Evolutionary conservation across 192 early-diverging fungal species (phyloP).

Genomic region (Backusella westeae): DNA sequence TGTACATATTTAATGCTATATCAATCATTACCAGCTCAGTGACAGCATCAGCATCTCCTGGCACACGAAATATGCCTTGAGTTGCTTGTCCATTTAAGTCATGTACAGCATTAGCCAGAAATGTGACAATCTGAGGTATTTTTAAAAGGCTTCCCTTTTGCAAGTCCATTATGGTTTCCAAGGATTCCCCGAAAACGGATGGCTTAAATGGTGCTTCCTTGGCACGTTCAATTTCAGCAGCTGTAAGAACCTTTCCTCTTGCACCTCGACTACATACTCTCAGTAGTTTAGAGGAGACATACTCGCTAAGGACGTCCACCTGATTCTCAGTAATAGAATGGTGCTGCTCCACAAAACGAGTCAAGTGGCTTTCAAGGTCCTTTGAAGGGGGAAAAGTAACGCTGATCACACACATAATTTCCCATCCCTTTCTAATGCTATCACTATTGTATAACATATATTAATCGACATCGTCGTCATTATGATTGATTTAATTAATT

Average conservation of each 20-base stretch:
- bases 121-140: constrained; percentile 81
- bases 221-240: constrained; percentile 70
- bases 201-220: constrained; percentile 81
- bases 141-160: constrained; percentile 49
- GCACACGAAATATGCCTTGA: constrained; percentile 97
- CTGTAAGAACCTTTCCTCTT: constrained; percentile 72
- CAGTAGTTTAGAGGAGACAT: constrained; percentile 52
- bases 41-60: constrained; percentile 88
- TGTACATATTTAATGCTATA: background rate
- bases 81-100: constrained; percentile 73
- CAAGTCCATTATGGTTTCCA: constrained; percentile 81
- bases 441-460: constrained; percentile 32
- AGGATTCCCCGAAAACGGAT: constrained; percentile 87
- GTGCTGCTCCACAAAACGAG: constrained; percentile 70
- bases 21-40: constrained; percentile 55
- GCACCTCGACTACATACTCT: constrained; percentile 77
- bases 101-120: constrained; percentile 71
- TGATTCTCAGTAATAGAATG: constrained; percentile 46
- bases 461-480: background rate
- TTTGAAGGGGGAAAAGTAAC: constrained; percentile 91
- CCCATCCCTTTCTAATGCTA: constrained; percentile 82
- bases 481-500: background rate
- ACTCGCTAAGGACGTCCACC: constrained; percentile 46
- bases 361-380: constrained; percentile 81
- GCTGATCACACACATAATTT: constrained; percentile 76